These are phyloP conservation scores for Pistacia vera DNA, from an alignment of 345 rosid genomes.

Conservation along the genomic window DNA sequence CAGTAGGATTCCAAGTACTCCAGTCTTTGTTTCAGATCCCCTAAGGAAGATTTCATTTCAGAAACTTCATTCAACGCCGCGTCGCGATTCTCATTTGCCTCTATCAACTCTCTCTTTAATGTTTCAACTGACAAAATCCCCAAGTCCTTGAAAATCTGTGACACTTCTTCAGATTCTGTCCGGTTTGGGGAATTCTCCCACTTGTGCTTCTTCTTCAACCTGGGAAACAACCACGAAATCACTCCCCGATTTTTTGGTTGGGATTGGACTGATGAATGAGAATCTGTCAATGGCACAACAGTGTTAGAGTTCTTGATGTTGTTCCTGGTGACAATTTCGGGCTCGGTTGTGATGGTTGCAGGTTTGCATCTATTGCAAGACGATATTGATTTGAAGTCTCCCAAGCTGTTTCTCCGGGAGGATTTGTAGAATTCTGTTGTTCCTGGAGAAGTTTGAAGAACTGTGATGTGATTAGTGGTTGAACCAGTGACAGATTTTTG, in stretches of 20 bases:
- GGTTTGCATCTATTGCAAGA: slow-evolving; percentile 78
- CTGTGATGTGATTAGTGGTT: slow-evolving; percentile 37
- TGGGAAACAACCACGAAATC: slow-evolving; percentile 82
- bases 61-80: slow-evolving; percentile 71
- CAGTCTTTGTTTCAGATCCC: slow-evolving; percentile 73
- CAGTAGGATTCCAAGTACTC: slow-evolving; percentile 85
- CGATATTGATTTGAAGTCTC: slow-evolving; percentile 63
- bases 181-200: slow-evolving; percentile 56
- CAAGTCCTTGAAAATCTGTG: slow-evolving; percentile 64
- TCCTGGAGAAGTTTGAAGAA: slow-evolving; percentile 47
- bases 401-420: slow-evolving; percentile 54
- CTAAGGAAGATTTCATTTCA: slow-evolving; percentile 79
- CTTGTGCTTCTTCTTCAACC: slow-evolving; percentile 78
- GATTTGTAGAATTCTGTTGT: slow-evolving; percentile 46
- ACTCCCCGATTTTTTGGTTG: slow-evolving; percentile 64
- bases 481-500: slow-evolving; percentile 51
- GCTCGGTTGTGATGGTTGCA: slow-evolving; percentile 35
- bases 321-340: slow-evolving; percentile 41
- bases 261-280: slow-evolving; percentile 58
- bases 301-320: slow-evolving; percentile 60
- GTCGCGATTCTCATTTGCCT: slow-evolving; percentile 77
- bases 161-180: slow-evolving; percentile 79
- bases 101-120: slow-evolving; percentile 70
- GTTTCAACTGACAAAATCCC: slow-evolving; percentile 60
- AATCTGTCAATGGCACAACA: slow-evolving; percentile 74